Evolutionary conservation across 805 yeast species (phyloP).

Genomic region (Groenewaldozyma tartarivorans): DNA sequence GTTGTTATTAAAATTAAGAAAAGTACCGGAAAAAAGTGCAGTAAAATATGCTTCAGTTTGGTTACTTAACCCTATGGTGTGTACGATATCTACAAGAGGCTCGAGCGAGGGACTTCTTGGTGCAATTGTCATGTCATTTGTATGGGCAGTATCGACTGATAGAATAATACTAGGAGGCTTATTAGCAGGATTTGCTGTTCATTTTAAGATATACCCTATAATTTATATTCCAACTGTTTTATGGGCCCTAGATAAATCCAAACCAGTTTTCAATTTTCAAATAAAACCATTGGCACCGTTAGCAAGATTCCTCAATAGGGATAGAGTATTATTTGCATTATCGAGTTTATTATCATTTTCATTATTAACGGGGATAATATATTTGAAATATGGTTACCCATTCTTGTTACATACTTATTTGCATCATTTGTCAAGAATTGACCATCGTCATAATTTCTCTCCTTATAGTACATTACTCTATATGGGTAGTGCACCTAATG

Average conservation of each 20-base stretch:
- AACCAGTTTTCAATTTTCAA: slow-evolving; percentile 3
- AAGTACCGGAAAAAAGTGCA: slow-evolving; percentile 27
- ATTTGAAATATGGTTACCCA: slow-evolving; percentile 57
- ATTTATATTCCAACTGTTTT: slow-evolving; percentile 73
- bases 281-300: background rate
- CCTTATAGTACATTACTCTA: slow-evolving; percentile 65
- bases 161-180: slow-evolving; percentile 32
- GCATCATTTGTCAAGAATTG: slow-evolving; percentile 74
- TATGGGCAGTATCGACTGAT: slow-evolving; percentile 35
- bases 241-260: slow-evolving; percentile 30
- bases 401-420: slow-evolving; percentile 69
- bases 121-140: slow-evolving; percentile 54
- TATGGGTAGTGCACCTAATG: slow-evolving; percentile 26
- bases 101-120: slow-evolving; percentile 85
- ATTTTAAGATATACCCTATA: slow-evolving; percentile 86
- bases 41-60: slow-evolving; percentile 51
- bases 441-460: slow-evolving; percentile 93
- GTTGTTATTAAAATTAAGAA: slow-evolving; percentile 29
- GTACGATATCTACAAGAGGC: slow-evolving; percentile 87
- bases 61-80: slow-evolving; percentile 92
- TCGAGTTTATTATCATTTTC: slow-evolving; percentile 37
- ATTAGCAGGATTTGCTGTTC: slow-evolving; percentile 72
- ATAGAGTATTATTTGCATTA: slow-evolving; percentile 34
- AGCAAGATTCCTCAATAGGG: slow-evolving; percentile 29
- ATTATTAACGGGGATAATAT: slow-evolving; percentile 51